Base-by-base conservation (phyloP, 768 basidiomycete species). In the Leccinum sublutescens region DNA sequence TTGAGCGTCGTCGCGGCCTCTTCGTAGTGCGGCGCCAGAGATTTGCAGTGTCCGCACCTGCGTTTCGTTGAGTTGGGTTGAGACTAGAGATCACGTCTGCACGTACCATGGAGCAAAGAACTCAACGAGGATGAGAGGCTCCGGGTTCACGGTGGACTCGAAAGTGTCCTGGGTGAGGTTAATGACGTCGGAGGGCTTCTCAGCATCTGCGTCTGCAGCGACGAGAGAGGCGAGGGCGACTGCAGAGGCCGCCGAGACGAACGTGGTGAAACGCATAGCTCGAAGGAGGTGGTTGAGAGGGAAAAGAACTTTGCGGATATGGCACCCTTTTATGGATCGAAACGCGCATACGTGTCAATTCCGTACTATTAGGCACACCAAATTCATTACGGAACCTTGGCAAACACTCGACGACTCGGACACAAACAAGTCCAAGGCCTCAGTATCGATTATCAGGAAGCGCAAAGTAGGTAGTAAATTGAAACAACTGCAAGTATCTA, bases 31-130 rank as follows among this genome's bases (percentile, higher is more conserved):
- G 95, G 95, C 21, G 93, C 94, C 55, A 97, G 82, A 34, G 93
- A 91, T 70, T 96, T 96, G 82, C 95, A 97, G 78, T 97, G 95
- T 50, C 94, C 93, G 72, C 93, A 95, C 91, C 90, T 91, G 55
- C n/a, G 5, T 25, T 36, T 47, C 7, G 40, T 45, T 45, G 4
- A 6, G 1, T 45, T 11, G 8, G 9, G 8, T 66, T 2, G 58
- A 45, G 27, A 17, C 23, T 5, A 5, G n/a, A 7, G 15, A 40
- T 6, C 2, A 19, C 15, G 29, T 8, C 19, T 0, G 7, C 15
- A 62, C 70, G 10, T 68, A 90, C 90, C 90, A 93, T 62, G 90
- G 91, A 27, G 92, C 91, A 71, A 92, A 96, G 86, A 95, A 98
- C 80, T 98, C 96, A 61, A 98, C 91, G 31, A 98, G 82, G 62